Conservation (phyloP, 352 stramenopile species). For the Pythium scleroteichum region DNA sequence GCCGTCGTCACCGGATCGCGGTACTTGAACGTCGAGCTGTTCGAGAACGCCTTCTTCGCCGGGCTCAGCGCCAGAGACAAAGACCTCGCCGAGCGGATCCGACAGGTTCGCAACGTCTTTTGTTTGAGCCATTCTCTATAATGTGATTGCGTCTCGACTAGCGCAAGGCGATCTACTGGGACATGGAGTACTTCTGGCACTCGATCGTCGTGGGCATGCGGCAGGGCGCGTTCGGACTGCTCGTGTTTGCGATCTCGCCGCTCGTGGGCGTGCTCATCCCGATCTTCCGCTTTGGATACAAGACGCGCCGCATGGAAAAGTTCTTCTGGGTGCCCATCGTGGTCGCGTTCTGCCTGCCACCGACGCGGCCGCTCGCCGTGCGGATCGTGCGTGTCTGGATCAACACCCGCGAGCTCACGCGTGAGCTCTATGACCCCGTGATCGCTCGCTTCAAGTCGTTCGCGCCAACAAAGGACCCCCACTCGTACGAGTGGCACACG, state of each 20-base stretch:
- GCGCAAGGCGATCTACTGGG: slow-evolving; percentile 70
- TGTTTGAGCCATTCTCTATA: too few relatives aligned
- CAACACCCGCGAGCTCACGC: slow-evolving; percentile 60
- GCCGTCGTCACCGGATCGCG: slow-evolving; percentile 53
- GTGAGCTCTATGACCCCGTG: slow-evolving; percentile 72
- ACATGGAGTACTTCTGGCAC: slow-evolving; percentile 70
- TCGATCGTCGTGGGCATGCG: slow-evolving; percentile 43
- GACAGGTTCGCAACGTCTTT: neutral
- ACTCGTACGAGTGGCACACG: slow-evolving; percentile 49
- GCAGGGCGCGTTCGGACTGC: slow-evolving; percentile 54
- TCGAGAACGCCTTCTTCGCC: slow-evolving; percentile 77
- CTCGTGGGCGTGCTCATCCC: slow-evolving; percentile 54
- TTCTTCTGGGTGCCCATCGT: slow-evolving; percentile 64
- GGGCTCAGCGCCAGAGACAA: slow-evolving; percentile 46
- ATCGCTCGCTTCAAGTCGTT: slow-evolving; percentile 63
- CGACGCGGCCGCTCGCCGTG: slow-evolving; percentile 36
- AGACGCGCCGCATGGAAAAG: slow-evolving; percentile 66
- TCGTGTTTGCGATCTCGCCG: slow-evolving; percentile 49
- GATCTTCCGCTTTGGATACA: slow-evolving; percentile 60
- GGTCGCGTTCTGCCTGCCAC: slow-evolving; percentile 49
- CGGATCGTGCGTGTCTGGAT: slow-evolving; percentile 57
- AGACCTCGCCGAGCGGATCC: slow-evolving; percentile 40
- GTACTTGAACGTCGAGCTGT: slow-evolving; percentile 59
- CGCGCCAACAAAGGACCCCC: slow-evolving; percentile 30
- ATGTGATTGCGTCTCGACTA: too few relatives aligned